Percentiles rank a stretch among this genome's conserved stretches.
Evolutionary conservation across 2,329 filamentous ascomycete genomes (phyloP).

Genomic region (Penicillium hesseltinei): DNA sequence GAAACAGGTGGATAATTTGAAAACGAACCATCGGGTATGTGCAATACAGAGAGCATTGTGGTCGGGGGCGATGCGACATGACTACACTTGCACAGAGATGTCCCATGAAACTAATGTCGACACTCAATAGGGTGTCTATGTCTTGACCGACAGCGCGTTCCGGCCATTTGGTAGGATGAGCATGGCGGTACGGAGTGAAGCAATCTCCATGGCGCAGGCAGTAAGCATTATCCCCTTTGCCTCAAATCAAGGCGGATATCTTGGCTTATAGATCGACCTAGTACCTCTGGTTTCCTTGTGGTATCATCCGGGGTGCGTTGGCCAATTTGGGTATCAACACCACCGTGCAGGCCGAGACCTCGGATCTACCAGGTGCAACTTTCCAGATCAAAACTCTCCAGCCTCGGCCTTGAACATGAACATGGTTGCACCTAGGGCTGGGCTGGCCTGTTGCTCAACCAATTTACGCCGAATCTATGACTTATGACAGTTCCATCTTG

Average conservation of each 20-base stretch:
- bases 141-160: slow-evolving; percentile 90
- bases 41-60: slow-evolving; percentile 1
- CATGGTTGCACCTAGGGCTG: slow-evolving; percentile 7
- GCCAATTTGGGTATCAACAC: slow-evolving; percentile 88
- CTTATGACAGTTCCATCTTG: background rate
- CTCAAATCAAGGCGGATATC: background rate
- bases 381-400: slow-evolving; percentile 92
- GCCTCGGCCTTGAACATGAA: slow-evolving; percentile 57
- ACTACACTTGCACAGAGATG: background rate
- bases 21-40: slow-evolving; percentile 87
- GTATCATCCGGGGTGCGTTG: slow-evolving; percentile 85
- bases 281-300: slow-evolving; percentile 95
- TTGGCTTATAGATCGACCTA: slow-evolving; percentile 37
- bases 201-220: slow-evolving; percentile 71
- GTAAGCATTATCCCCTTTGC: slow-evolving; percentile 50
- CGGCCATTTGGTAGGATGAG: slow-evolving; percentile 87
- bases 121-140: slow-evolving; percentile 74
- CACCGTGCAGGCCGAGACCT: slow-evolving; percentile 86
- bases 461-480: background rate
- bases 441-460: background rate
- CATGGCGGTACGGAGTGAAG: slow-evolving; percentile 71
- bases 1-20: slow-evolving; percentile 98
- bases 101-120: background rate
- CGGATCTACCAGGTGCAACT: slow-evolving; percentile 79
- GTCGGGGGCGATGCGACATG: background rate